Conservation (phyloP, 306 rosid species). For the Trifolium dubium region DNA sequence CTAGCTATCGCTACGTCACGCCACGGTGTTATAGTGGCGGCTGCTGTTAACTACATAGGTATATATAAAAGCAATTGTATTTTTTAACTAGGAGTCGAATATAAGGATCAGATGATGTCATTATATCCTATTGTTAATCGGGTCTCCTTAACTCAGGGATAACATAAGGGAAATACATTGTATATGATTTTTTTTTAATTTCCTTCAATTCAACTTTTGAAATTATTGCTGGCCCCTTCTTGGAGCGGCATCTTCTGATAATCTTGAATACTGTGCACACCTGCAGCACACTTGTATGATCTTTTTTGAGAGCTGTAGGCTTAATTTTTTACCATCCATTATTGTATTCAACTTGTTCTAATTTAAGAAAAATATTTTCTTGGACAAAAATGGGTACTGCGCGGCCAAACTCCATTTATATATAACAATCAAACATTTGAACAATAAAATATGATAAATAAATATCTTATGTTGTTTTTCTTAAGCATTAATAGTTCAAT, state of each 20-base stretch:
- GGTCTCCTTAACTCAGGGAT: not conserved
- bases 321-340: not conserved
- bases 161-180: too few relatives aligned
- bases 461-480: not conserved
- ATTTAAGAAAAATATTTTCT: not conserved
- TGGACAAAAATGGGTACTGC: not conserved
- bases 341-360: not conserved
- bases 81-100: not conserved
- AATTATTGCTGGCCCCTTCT: not conserved
- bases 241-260: not conserved
- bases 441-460: not conserved
- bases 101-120: not conserved
- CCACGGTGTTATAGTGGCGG: not conserved
- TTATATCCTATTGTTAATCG: not conserved
- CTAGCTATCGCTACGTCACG: not conserved
- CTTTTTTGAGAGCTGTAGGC: not conserved
- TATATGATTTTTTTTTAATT: too few relatives aligned
- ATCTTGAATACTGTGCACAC: not conserved
- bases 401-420: not conserved
- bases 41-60: not conserved
- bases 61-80: not conserved
- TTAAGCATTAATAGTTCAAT: constrained; percentile 2
- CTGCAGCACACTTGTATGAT: not conserved
- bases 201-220: not conserved
- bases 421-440: not conserved